Conservation (phyloP, 768 basidiomycete genomes). For the Galerina sulciceps region DNA sequence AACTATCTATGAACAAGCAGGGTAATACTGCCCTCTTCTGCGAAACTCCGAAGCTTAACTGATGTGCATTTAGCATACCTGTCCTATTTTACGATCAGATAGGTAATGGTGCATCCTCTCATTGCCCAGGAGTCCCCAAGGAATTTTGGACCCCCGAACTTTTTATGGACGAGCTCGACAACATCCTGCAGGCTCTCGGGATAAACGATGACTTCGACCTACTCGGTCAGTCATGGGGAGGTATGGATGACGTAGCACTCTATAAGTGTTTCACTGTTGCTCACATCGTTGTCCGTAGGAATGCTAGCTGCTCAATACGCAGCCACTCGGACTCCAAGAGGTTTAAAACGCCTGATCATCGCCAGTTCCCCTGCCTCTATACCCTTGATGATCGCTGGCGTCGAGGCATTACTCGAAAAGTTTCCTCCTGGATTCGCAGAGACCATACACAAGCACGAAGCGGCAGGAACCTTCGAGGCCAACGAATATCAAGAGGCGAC, state of each 20-base stretch:
- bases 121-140: conserved; percentile 44
- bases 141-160: conserved; percentile 57
- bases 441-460: neutral
- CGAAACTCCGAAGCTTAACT: too few species aligned
- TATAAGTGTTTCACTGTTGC: too few species aligned
- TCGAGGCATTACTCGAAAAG: neutral
- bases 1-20: too few species aligned
- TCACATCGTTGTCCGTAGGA: too few species aligned
- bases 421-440: neutral
- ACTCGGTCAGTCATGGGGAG: conserved; percentile 64
- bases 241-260: conserved; percentile 7
- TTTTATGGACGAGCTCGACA: conserved; percentile 58
- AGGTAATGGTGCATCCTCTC: conserved; percentile 56
- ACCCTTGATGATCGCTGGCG: conserved; percentile 24
- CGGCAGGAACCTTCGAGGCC: neutral
- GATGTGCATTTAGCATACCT: conserved; percentile 30
- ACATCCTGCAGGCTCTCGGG: conserved; percentile 45
- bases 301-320: conserved; percentile 50
- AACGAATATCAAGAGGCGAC: conserved; percentile 13
- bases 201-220: conserved; percentile 47
- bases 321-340: conserved; percentile 40
- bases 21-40: too few species aligned
- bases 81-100: conserved; percentile 62
- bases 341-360: conserved; percentile 39
- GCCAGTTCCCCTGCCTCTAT: conserved; percentile 33